Percentiles rank a stretch among this genome's conserved stretches.
phyloP scores from a whole-genome alignment of 495 filamentous ascomycete genomes.

The Pyrenopolyporus hunteri region DNA sequence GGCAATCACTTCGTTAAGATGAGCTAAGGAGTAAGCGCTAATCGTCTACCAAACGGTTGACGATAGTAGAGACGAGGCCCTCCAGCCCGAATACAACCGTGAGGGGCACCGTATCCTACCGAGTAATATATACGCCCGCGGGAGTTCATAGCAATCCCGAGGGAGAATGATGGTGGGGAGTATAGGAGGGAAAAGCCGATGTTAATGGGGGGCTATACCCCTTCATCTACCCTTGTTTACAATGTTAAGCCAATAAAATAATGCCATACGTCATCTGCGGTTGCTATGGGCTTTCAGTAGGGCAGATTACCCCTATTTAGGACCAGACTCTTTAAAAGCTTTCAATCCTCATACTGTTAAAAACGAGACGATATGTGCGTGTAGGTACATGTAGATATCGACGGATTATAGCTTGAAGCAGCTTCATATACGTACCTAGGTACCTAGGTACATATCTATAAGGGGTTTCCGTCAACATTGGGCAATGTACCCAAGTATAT shows the following conservation, averaged over 20 bases:
- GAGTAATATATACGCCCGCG: background rate
- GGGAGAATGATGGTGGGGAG: background rate
- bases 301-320: background rate
- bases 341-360: background rate
- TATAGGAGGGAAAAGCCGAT: conserved; percentile 6
- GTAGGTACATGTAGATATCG: too few species aligned
- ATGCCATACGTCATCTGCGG: background rate
- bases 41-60: background rate
- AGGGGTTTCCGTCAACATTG: too few species aligned
- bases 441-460: background rate
- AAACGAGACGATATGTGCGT: background rate
- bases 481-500: background rate
- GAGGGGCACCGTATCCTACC: background rate
- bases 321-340: background rate
- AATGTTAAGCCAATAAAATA: conserved; percentile 16
- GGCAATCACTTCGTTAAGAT: background rate
- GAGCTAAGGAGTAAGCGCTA: conserved; percentile 1
- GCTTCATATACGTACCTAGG: background rate
- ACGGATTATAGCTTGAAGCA: too few species aligned
- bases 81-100: background rate
- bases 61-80: background rate
- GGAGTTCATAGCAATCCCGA: background rate
- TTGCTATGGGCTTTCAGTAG: background rate
- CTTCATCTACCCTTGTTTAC: conserved; percentile 9
- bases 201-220: conserved; percentile 7